These are phyloP conservation scores for Didymella pomorum DNA, from an alignment of 2,329 filamentous ascomycete species.

Conservation along the genomic window DNA sequence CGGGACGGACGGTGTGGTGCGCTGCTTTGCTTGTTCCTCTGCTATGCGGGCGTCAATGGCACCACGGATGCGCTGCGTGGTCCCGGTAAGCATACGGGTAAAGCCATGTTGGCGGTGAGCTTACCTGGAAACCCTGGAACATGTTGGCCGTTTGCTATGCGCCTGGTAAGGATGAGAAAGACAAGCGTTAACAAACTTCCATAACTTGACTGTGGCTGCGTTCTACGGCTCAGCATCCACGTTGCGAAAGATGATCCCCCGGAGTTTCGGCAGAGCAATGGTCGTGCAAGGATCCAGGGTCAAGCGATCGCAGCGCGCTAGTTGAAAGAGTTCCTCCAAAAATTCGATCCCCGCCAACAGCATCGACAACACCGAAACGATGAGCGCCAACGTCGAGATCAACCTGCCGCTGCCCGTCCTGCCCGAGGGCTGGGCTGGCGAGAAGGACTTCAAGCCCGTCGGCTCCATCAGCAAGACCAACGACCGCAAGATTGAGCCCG, in stretches of 20 bases:
- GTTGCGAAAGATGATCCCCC: constrained; percentile 5
- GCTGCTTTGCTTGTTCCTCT: constrained; percentile 87
- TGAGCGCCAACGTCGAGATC: constrained; percentile 70
- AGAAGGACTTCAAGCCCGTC: constrained; percentile 91
- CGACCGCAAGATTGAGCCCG: constrained; percentile 90
- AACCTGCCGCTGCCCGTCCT: constrained; percentile 75
- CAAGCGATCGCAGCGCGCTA: background rate
- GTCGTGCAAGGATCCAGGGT: background rate
- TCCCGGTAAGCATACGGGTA: constrained; percentile 30
- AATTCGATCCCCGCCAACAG: constrained; percentile 14
- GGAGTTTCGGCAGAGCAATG: background rate
- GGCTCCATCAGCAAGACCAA: constrained; percentile 78
- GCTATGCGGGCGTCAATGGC: constrained; percentile 87
- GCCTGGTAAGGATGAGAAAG: constrained; percentile 5
- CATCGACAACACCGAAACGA: constrained; percentile 46
- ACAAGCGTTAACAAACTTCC: background rate
- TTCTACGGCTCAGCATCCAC: background rate
- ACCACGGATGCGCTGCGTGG: constrained; percentile 75
- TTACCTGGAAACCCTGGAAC: constrained; percentile 48
- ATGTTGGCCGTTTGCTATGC: constrained; percentile 37
- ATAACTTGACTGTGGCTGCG: background rate
- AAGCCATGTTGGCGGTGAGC: constrained; percentile 32
- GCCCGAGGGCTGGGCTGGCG: constrained; percentile 80
- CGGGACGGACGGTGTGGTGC: constrained; percentile 56
- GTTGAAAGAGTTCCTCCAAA: constrained; percentile 4